Evolutionary conservation across 2,329 filamentous ascomycete species (phyloP).

Genomic region (Fusarium buharicum): DNA sequence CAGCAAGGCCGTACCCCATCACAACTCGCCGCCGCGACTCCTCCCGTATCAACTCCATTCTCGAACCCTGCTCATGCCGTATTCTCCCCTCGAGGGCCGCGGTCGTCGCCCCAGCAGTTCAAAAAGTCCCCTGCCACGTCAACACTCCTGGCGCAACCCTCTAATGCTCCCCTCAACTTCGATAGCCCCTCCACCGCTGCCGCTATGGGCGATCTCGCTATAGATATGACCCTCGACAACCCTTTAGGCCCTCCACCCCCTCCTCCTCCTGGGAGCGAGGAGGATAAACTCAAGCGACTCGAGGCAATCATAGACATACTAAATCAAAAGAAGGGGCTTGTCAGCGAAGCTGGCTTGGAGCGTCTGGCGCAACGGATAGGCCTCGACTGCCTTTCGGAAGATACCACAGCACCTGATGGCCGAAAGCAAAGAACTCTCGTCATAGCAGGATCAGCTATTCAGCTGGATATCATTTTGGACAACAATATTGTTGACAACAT

Average conservation of each 20-base stretch:
- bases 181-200: slow-evolving; percentile 73
- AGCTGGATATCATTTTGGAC: slow-evolving; percentile 69
- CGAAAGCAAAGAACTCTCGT: slow-evolving; percentile 66
- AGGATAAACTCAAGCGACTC: slow-evolving; percentile 65
- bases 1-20: slow-evolving; percentile 60
- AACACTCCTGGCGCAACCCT: slow-evolving; percentile 59
- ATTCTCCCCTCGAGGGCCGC: slow-evolving; percentile 67
- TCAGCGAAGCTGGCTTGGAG: slow-evolving; percentile 80
- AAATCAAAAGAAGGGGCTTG: slow-evolving; percentile 66
- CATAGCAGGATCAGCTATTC: slow-evolving; percentile 69
- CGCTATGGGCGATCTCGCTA: slow-evolving; percentile 66
- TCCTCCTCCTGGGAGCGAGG: slow-evolving; percentile 56
- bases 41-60: slow-evolving; percentile 74
- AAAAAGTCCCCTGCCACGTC: slow-evolving; percentile 71
- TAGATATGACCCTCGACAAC: slow-evolving; percentile 66
- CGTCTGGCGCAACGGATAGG: slow-evolving; percentile 74
- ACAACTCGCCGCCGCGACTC: slow-evolving; percentile 66
- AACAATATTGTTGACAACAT: slow-evolving; percentile 72
- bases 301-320: slow-evolving; percentile 62
- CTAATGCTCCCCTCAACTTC: slow-evolving; percentile 64
- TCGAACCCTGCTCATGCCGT: slow-evolving; percentile 67
- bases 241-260: slow-evolving; percentile 57
- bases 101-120: slow-evolving; percentile 71
- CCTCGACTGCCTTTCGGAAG: slow-evolving; percentile 72
- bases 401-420: slow-evolving; percentile 57